Evolutionary conservation across 768 basidiomycete genomes (phyloP).

Genomic region (Lactarius psammicola): DNA sequence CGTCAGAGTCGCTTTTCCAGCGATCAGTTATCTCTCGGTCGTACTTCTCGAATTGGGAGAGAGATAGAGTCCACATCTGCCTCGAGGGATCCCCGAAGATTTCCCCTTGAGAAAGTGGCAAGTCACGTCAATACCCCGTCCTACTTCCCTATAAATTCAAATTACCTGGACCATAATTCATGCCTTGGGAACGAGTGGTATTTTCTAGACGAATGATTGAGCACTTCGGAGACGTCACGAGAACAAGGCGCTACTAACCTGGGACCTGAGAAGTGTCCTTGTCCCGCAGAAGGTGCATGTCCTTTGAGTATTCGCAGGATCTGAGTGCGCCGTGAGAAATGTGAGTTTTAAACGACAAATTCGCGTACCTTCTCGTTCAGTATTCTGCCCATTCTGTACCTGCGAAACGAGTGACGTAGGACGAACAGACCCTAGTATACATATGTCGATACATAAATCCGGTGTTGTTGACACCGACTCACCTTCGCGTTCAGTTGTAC

Average conservation of each 20-base stretch:
- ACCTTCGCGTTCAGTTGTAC: not conserved
- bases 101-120: not conserved
- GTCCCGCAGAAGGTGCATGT: not conserved
- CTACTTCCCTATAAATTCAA: not conserved
- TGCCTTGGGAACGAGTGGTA: not conserved
- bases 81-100: slow-evolving; percentile 6
- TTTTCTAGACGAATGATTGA: not conserved
- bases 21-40: slow-evolving; percentile 4
- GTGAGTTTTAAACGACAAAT: not conserved
- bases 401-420: not conserved
- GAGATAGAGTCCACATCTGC: slow-evolving; percentile 13
- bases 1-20: slow-evolving; percentile 1
- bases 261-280: not conserved
- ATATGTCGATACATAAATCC: not conserved
- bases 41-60: slow-evolving; percentile 5
- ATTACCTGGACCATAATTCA: not conserved
- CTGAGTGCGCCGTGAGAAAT: not conserved
- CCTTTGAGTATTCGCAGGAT: not conserved
- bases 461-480: not conserved
- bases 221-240: not conserved
- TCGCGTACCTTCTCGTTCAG: not conserved
- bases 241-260: not conserved
- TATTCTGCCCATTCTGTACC: not conserved
- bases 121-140: not conserved
- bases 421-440: not conserved